Evolutionary conservation across 129 eudicot species (phyloP).

Genomic region (Kitagawia praeruptora): DNA sequence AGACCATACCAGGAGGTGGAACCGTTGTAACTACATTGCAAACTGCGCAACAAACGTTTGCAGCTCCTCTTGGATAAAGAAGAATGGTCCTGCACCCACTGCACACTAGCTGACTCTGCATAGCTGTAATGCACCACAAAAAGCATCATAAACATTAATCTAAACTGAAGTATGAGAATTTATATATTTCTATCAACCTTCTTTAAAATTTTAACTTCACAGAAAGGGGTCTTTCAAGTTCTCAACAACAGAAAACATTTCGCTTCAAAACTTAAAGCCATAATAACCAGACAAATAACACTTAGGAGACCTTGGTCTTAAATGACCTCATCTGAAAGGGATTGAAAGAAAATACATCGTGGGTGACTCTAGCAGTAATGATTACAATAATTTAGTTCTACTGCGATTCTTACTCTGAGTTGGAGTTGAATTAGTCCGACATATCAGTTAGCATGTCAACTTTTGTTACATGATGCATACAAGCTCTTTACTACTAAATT

Average conservation of each 20-base stretch:
- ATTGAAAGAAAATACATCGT: not conserved
- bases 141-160: not conserved
- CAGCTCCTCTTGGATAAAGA: constrained; percentile 80
- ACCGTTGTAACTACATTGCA: constrained; percentile 70
- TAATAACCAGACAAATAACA: not conserved
- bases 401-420: not conserved
- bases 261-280: not conserved
- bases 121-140: constrained; percentile 18
- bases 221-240: not conserved
- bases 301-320: not conserved
- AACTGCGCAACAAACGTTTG: constrained; percentile 69
- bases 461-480: not conserved
- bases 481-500: not conserved
- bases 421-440: not conserved
- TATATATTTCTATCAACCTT: not conserved
- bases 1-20: constrained; percentile 52
- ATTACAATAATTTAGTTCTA: not conserved
- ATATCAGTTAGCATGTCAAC: not conserved
- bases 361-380: not conserved
- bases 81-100: constrained; percentile 74
- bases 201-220: no score
- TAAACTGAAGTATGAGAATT: not conserved
- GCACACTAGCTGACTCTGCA: constrained; percentile 85
- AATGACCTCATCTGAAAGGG: not conserved
- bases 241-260: not conserved